phyloP scores from a whole-genome alignment of 345 rosid genomes.

The Pelargonium nanum region DNA sequence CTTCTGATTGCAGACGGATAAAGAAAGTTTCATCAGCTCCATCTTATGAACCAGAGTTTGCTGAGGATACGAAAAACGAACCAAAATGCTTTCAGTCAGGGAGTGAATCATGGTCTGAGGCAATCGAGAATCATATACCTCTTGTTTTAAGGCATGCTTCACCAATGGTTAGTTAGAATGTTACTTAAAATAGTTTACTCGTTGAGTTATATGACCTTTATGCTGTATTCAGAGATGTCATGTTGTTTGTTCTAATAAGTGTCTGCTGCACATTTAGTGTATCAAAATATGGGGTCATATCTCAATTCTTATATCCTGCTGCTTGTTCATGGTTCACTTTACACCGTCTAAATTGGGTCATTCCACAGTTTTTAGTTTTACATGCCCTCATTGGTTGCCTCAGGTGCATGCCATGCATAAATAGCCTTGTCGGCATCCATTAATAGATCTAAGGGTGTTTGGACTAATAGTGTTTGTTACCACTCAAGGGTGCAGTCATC shows the following conservation, averaged over 20 bases:
- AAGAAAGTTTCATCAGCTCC: slow-evolving; percentile 88
- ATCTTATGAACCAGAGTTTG: slow-evolving; percentile 41
- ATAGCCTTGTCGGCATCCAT: too few relatives aligned
- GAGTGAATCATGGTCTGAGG: slow-evolving; percentile 58
- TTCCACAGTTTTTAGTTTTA: not conserved
- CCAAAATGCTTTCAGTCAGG: slow-evolving; percentile 34
- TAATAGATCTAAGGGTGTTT: not conserved
- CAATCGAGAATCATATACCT: slow-evolving; percentile 60
- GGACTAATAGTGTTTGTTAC: not conserved
- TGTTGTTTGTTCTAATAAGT: not conserved
- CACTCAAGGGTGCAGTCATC: too few relatives aligned
- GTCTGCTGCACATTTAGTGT: too few relatives aligned
- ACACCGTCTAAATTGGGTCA: not conserved
- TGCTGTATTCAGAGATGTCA: not conserved
- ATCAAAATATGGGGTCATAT: too few relatives aligned
- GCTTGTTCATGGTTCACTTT: too few relatives aligned
- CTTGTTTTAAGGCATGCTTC: slow-evolving; percentile 54
- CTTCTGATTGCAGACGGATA: slow-evolving; percentile 66
- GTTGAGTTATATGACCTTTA: not conserved
- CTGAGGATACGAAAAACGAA: slow-evolving; percentile 33
- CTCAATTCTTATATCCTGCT: too few relatives aligned
- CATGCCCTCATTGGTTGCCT: not conserved
- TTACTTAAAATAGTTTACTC: not conserved
- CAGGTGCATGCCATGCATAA: not conserved
- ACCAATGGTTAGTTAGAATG: slow-evolving; percentile 52